A percentile compares a stretch with the other conserved stretches of the same genome.
phyloP scores from a whole-genome alignment of 1,139 yeast genomes.

The Debaryomycetaceae sp. region DNA sequence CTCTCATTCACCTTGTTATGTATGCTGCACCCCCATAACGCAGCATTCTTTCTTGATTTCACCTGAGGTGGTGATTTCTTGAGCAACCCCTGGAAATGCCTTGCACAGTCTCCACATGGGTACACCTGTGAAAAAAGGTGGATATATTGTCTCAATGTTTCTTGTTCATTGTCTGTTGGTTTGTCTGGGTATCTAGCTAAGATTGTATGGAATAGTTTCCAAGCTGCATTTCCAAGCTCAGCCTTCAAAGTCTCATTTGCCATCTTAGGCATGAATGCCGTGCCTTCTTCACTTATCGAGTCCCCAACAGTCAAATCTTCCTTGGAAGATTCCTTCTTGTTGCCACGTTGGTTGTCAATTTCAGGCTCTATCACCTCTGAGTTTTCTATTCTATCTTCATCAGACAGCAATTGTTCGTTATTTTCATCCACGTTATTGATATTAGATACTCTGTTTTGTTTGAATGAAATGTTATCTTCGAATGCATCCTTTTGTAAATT shows the following conservation, averaged over 20 bases:
- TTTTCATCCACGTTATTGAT: conserved; percentile 4
- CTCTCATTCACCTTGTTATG: conserved; percentile 83
- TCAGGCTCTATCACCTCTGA: not conserved
- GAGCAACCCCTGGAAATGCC: conserved; percentile 75
- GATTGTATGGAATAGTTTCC: conserved; percentile 85
- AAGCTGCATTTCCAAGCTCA: conserved; percentile 81
- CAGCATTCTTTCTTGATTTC: conserved; percentile 72
- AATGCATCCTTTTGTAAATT: conserved; percentile 10
- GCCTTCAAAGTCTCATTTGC: conserved; percentile 59
- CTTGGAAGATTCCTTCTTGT: not conserved
- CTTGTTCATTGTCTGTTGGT: conserved; percentile 63
- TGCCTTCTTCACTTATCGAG: conserved; percentile 13
- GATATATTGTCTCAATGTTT: conserved; percentile 55
- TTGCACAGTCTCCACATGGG: conserved; percentile 94
- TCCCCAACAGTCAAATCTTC: not conserved
- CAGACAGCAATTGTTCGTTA: not conserved
- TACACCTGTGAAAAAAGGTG: conserved; percentile 71
- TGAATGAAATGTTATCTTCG: not conserved
- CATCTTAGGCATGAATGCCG: conserved; percentile 87
- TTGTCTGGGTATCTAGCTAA: conserved; percentile 86
- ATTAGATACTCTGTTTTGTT: conserved; percentile 1
- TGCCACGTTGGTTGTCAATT: not conserved
- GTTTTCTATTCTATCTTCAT: not conserved
- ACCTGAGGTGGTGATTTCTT: conserved; percentile 81
- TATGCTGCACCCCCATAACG: conserved; percentile 95